Evolutionary conservation across 192 early-diverging fungal genomes (phyloP).

Genomic region (Rhizophagus sp.): DNA sequence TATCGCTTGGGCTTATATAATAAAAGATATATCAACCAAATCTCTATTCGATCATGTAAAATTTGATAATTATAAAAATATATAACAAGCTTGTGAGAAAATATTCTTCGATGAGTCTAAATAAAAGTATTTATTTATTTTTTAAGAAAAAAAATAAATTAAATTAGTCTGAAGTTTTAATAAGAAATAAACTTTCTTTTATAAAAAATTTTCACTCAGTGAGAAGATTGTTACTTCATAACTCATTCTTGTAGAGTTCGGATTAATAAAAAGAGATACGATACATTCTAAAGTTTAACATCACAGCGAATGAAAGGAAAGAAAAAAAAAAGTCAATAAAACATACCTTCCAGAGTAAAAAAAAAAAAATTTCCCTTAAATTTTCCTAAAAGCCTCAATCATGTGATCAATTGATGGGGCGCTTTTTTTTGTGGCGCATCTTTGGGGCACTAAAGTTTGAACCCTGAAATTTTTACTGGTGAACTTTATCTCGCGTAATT

Average conservation of each 20-base stretch:
- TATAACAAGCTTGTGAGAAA: background rate
- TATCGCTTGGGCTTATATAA: conserved; percentile 69
- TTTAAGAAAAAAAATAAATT: background rate
- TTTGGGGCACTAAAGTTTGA: no score
- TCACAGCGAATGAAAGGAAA: background rate
- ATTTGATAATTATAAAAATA: background rate
- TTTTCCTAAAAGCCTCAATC: no score
- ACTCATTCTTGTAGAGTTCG: background rate
- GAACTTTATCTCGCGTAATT: no score
- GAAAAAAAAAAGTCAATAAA: background rate
- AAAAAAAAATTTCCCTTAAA: no score
- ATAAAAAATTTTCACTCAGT: background rate
- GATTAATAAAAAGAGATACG: background rate
- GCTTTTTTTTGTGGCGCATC: no score
- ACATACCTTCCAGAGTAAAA: background rate
- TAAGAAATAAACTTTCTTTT: no score
- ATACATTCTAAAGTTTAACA: background rate
- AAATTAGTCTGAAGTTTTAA: background rate
- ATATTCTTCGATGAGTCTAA: no score
- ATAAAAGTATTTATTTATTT: no score
- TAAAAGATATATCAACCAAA: background rate
- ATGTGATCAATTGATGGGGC: no score
- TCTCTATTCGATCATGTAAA: conserved; percentile 7
- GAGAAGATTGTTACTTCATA: background rate
- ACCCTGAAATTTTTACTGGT: no score